Conservation (phyloP, 768 basidiomycete species). For the Rhizopogon vinicolor region DNA sequence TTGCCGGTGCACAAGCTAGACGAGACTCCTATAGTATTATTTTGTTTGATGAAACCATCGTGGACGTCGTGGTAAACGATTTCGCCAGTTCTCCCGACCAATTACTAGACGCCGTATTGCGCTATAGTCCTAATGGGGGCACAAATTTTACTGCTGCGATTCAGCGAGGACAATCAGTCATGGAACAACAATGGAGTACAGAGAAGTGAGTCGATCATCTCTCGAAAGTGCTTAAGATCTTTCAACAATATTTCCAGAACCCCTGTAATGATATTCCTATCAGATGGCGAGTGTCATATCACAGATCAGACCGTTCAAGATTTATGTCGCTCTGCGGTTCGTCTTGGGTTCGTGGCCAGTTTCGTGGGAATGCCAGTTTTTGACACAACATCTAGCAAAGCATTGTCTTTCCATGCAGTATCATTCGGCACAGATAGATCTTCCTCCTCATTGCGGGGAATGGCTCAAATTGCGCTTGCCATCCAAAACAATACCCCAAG, state of each 20-base stretch:
- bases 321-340: slow-evolving; percentile 38
- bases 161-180: slow-evolving; percentile 25
- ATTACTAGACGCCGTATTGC: slow-evolving; percentile 36
- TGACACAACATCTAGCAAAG: slow-evolving; percentile 32
- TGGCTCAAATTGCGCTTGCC: slow-evolving; percentile 48
- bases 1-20: slow-evolving; percentile 25
- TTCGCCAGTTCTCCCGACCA: slow-evolving; percentile 39
- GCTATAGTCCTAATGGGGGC: slow-evolving; percentile 23
- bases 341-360: slow-evolving; percentile 35
- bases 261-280: slow-evolving; percentile 49
- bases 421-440: slow-evolving; percentile 39
- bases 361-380: neutral
- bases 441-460: slow-evolving; percentile 33
- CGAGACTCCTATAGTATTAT: slow-evolving; percentile 55
- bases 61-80: slow-evolving; percentile 37
- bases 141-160: slow-evolving; percentile 45
- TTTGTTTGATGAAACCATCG: slow-evolving; percentile 32
- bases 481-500: slow-evolving; percentile 40
- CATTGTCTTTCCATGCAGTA: slow-evolving; percentile 56
- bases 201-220: slow-evolving; percentile 33
- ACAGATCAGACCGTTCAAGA: slow-evolving; percentile 33
- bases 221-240: neutral
- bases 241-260: slow-evolving; percentile 19
- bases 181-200: slow-evolving; percentile 45
- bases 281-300: slow-evolving; percentile 46